Percentiles rank a stretch among this genome's conserved stretches.
phyloP scores from a whole-genome alignment of 2,329 filamentous ascomycete species.

The Thermomyces lanuginosus region DNA sequence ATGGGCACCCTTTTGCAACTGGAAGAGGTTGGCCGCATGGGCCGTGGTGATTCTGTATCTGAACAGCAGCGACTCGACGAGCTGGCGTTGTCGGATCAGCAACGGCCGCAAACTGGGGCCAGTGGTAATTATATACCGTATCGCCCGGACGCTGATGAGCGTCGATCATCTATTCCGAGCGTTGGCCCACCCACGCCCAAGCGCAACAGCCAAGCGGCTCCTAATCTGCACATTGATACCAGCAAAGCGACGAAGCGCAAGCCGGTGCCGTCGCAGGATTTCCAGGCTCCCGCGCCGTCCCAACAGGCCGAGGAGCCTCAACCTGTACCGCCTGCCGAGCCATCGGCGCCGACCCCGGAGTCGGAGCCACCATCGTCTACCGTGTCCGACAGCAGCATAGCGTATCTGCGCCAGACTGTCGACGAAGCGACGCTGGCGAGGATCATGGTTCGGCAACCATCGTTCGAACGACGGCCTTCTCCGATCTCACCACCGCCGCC shows the following conservation, averaged over 20 bases:
- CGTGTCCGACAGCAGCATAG: slow-evolving; percentile 21
- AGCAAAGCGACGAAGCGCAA: slow-evolving; percentile 35
- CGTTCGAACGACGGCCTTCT: slow-evolving; percentile 12
- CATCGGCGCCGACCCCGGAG: slow-evolving; percentile 2
- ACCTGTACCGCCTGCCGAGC: slow-evolving; percentile 8
- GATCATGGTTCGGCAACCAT: slow-evolving; percentile 20
- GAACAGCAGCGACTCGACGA: slow-evolving; percentile 26
- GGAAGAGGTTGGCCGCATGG: slow-evolving; percentile 47
- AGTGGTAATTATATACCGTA: too few relatives aligned
- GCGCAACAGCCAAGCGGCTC: neutral
- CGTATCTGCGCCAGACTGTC: slow-evolving; percentile 27
- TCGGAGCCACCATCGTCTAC: slow-evolving; percentile 9
- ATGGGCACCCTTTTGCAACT: slow-evolving; percentile 66
- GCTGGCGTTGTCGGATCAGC: too few relatives aligned
- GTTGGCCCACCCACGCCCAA: slow-evolving; percentile 5
- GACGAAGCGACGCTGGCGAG: slow-evolving; percentile 36
- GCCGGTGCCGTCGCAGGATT: slow-evolving; percentile 30
- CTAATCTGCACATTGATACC: slow-evolving; percentile 19
- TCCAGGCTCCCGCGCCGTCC: neutral
- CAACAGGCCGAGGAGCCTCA: slow-evolving; percentile 6
- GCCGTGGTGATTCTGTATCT: slow-evolving; percentile 21
- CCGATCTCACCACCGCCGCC: slow-evolving; percentile 11
- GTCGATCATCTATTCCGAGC: too few relatives aligned
- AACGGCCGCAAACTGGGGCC: too few relatives aligned
- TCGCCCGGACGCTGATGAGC: slow-evolving; percentile 11